phyloP scores from a whole-genome alignment of 805 yeast genomes.

The Candida manassasensis region DNA sequence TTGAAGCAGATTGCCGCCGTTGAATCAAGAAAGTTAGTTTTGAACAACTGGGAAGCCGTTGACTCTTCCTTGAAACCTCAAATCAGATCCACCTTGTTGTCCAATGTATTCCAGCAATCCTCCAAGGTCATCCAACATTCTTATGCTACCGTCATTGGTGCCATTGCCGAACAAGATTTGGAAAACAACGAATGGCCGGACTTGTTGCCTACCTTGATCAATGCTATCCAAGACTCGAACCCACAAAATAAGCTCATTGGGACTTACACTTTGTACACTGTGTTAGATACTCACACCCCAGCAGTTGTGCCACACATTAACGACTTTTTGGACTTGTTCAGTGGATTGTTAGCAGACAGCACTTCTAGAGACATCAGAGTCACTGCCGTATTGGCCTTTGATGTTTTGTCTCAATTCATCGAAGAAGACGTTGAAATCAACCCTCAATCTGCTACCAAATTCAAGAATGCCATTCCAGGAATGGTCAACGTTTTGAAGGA shows the following conservation, averaged over 20 bases:
- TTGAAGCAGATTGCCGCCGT: constrained; percentile 92
- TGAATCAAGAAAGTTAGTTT: constrained; percentile 83
- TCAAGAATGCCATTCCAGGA: constrained; percentile 65
- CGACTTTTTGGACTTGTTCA: constrained; percentile 69
- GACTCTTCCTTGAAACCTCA: constrained; percentile 48
- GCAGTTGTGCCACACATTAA: constrained; percentile 53
- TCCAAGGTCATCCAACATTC: constrained; percentile 76
- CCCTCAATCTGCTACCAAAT: constrained; percentile 44
- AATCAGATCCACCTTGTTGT: constrained; percentile 65
- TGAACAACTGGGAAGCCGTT: constrained; percentile 60
- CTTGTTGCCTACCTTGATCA: constrained; percentile 65
- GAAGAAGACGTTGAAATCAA: constrained; percentile 54
- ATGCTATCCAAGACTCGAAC: constrained; percentile 49
- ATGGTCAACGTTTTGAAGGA: constrained; percentile 79
- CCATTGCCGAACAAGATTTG: constrained; percentile 76
- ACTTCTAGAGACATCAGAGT: constrained; percentile 70
- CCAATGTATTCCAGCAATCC: constrained; percentile 63
- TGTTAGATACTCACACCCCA: constrained; percentile 68
- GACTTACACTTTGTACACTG: constrained; percentile 68
- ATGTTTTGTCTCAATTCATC: constrained; percentile 59
- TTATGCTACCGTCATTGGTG: constrained; percentile 81
- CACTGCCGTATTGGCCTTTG: constrained; percentile 77
- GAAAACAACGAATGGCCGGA: constrained; percentile 65
- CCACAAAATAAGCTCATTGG: constrained; percentile 74
- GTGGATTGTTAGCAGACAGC: constrained; percentile 59